Evolutionary conservation across 2,329 filamentous ascomycete species (phyloP), one percentile per base, ranked within the genome.

Genomic region (Plenodomus biglobosus): DNA sequence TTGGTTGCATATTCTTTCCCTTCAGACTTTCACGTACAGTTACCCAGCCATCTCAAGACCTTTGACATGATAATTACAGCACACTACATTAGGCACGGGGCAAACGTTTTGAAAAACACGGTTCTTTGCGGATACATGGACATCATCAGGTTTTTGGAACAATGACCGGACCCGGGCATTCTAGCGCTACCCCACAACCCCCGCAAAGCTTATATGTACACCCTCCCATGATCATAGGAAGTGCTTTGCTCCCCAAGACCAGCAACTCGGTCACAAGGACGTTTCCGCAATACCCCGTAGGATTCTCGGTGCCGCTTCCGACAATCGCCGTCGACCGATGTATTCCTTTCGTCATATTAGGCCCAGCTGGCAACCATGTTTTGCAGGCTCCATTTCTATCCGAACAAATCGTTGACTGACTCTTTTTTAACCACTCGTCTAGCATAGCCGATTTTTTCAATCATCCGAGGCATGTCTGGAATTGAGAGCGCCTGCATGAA

Each of bases 401-500:
- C 27, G 27, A 32, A 6, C 27, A 32, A 3, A 8, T 10, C 27
- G 15, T 6, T 32, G 27, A 11, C 3, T 15, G 7, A 15, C 8
- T 32, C 13, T 15, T 6, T 15, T 6, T 32, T 11, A 11, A 32
- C 13, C 15, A 11, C 27, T 32, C 6, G 13, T 11, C 27, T 32
- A 32, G 27, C 3, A 11, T 15, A 32, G 27, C 27, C 27, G 27
- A 32, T 3, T 32, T 3, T 8, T 32, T 32, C 13, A 3, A 32
- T 8, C 27, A 15, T 32, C 27, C 15, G 13, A 32, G 27, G 13
- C 34, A 63, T 69, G 63, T 65, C 57, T 40, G 60, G 57, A 15
- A 57, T 66, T 27, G 65, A 69, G 47, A 63, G 60, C 21, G 66
- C 65, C 1, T 69, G 68, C 35, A 59, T 62, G 11, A 68, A 64